phyloP scores from a whole-genome alignment of 2,329 filamentous ascomycete genomes.

The Aspergillus fijiensis region DNA sequence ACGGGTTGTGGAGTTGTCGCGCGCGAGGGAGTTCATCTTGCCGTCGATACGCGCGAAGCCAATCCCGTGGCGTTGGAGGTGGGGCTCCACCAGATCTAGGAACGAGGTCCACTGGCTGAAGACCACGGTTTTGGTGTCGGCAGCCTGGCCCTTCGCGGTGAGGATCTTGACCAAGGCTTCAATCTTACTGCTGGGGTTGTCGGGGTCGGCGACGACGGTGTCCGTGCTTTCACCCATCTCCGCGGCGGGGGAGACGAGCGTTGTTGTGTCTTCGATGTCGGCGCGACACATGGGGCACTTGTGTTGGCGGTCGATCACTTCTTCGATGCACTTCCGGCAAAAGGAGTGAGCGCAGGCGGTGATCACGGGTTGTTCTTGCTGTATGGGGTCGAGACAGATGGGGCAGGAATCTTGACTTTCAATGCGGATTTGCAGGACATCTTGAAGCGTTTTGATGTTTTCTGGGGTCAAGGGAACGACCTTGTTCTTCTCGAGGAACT shows the following conservation, averaged over 20 bases:
- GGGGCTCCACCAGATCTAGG: slow-evolving; percentile 70
- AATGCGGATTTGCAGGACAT: slow-evolving; percentile 72
- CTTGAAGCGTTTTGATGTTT: slow-evolving; percentile 70
- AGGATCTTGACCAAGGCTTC: slow-evolving; percentile 75
- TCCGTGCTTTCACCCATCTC: slow-evolving; percentile 53
- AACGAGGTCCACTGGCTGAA: slow-evolving; percentile 82
- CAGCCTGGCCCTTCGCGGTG: slow-evolving; percentile 63
- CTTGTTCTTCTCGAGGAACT: slow-evolving; percentile 65
- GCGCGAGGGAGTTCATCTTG: slow-evolving; percentile 66
- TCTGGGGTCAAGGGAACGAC: slow-evolving; percentile 69
- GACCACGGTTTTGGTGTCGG: slow-evolving; percentile 72
- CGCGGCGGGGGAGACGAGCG: slow-evolving; percentile 66
- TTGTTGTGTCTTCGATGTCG: slow-evolving; percentile 58
- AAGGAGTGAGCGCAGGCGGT: slow-evolving; percentile 83
- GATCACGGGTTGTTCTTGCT: slow-evolving; percentile 69
- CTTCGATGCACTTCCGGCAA: slow-evolving; percentile 70
- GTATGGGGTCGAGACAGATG: slow-evolving; percentile 73
- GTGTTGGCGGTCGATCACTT: slow-evolving; percentile 70
- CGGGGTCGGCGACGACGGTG: slow-evolving; percentile 57
- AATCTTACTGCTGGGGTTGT: slow-evolving; percentile 76
- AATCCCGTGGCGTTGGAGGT: slow-evolving; percentile 61
- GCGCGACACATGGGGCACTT: slow-evolving; percentile 85
- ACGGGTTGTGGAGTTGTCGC: slow-evolving; percentile 69
- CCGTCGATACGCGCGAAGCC: slow-evolving; percentile 75
- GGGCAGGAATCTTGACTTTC: slow-evolving; percentile 81